phyloP scores from a whole-genome alignment of 768 basidiomycete species.

The Daedaleopsis nitida region DNA sequence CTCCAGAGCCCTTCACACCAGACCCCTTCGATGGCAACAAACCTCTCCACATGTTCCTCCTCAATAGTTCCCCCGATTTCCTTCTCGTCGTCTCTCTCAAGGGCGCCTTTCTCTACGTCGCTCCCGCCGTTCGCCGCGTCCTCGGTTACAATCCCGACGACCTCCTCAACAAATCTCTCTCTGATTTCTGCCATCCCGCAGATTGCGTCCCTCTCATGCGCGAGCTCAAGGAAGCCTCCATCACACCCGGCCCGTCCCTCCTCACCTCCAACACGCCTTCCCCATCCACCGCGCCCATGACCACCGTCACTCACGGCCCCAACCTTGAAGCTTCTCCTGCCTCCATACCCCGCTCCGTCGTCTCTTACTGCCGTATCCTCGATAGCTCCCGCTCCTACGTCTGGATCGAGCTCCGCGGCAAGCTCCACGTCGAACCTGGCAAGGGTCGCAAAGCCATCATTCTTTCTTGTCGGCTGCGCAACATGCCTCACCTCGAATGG shows the following conservation, averaged over 20 bases:
- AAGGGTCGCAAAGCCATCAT: conserved; percentile 96
- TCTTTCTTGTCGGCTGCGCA: conserved; percentile 75
- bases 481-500: conserved; percentile 69
- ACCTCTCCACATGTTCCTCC: conserved; percentile 57
- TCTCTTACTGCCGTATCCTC: conserved; percentile 82
- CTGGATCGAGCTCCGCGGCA: conserved; percentile 91
- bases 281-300: conserved; percentile 2
- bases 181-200: conserved; percentile 84
- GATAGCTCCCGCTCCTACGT: conserved; percentile 68
- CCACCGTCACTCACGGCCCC: background rate
- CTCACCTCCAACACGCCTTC: conserved; percentile 15
- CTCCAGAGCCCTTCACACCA: conserved; percentile 11
- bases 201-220: conserved; percentile 91
- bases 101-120: conserved; percentile 90
- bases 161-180: conserved; percentile 74
- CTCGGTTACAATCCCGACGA: conserved; percentile 88
- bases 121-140: conserved; percentile 74
- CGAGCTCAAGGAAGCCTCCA: conserved; percentile 78
- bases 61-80: conserved; percentile 74
- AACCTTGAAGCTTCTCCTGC: conserved; percentile 3
- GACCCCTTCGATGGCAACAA: conserved; percentile 43
- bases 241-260: conserved; percentile 23
- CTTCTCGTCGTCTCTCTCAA: conserved; percentile 91
- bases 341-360: conserved; percentile 57
- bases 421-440: conserved; percentile 88